These are phyloP conservation scores for Aspergillus haitiensis DNA, from an alignment of 495 filamentous ascomycete genomes.

Conservation along the genomic window DNA sequence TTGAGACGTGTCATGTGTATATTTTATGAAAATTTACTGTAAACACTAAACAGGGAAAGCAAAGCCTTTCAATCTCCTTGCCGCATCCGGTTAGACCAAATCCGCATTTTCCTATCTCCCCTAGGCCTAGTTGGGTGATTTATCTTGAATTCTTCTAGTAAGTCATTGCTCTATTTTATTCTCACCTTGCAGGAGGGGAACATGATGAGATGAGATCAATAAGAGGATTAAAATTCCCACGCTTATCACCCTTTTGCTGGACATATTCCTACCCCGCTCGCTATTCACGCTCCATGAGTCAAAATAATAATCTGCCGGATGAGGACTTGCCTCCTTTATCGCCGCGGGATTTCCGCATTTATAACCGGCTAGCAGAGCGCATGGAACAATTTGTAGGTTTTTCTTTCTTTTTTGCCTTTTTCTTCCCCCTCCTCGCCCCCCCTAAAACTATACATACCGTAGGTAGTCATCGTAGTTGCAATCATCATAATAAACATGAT, in stretches of 20 bases:
- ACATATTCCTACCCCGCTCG: no score
- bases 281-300: background rate
- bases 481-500: no score
- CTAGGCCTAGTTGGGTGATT: no score
- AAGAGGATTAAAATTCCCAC: no score
- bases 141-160: no score
- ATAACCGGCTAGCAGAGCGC: constrained; percentile 71
- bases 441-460: background rate
- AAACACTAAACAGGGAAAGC: background rate
- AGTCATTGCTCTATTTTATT: no score
- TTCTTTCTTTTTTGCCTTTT: background rate
- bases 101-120: background rate
- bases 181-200: no score
- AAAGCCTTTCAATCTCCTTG: background rate
- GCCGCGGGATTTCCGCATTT: constrained; percentile 57
- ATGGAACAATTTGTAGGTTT: constrained; percentile 73
- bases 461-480: no score
- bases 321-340: constrained; percentile 45
- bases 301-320: background rate
- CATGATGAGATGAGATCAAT: no score
- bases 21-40: no score
- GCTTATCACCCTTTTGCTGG: no score
- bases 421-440: background rate
- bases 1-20: no score
- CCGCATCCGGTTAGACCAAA: background rate